Base-by-base conservation (phyloP, 2,329 filamentous ascomycete genomes). In the Fusarium musae region DNA sequence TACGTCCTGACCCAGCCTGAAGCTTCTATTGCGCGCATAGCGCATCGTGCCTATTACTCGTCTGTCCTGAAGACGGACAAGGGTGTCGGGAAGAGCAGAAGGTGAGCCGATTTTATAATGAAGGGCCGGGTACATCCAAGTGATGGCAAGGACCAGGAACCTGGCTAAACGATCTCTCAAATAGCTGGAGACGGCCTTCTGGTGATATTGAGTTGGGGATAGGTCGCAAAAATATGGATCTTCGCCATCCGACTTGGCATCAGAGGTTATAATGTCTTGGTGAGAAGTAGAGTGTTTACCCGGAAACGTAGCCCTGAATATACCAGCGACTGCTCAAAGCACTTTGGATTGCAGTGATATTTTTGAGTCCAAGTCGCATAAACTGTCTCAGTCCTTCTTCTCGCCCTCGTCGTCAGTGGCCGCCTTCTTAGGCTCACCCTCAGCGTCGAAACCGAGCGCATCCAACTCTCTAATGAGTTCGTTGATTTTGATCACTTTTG, bases 401-500 rank as follows among this genome's bases (percentile, higher is more conserved):
- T 75, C 72, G 36, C 66, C 54, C 26, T 68, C 67, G 19, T 63
- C 61, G 5, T 63, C 49, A 28, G 54, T 28, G 30, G 64, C 43
- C 11, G 60, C 73, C 11, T 68, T 62, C 73, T 86, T 86, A 4
- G 84, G 83, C 72, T 95, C 93, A 6, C 92, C 94, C 15, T 97
- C 93, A 2, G 89, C 84, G 80, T 97, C 93, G 72, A 98, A 94
- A 0, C 96, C 96, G 34, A 99, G 86, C 5, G 89, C 88, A 77
- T 97, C 93, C 63, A 99, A 84, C 80, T 98, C 95, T 17, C 95
- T 90, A 65, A 98, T 91, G 57, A 99, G 88, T 84, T 99, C 96
- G 72, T 94, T 94, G 81, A 99, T 97, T 83, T 96, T 97, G 81
- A 97, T 97, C 62, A 99, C 94, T 85, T 99, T 99, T 77, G 96